A percentile compares a stretch with the other conserved stretches of the same genome.
phyloP scores from a whole-genome alignment of 768 basidiomycete genomes.

The Suillus fuscotomentosus region DNA sequence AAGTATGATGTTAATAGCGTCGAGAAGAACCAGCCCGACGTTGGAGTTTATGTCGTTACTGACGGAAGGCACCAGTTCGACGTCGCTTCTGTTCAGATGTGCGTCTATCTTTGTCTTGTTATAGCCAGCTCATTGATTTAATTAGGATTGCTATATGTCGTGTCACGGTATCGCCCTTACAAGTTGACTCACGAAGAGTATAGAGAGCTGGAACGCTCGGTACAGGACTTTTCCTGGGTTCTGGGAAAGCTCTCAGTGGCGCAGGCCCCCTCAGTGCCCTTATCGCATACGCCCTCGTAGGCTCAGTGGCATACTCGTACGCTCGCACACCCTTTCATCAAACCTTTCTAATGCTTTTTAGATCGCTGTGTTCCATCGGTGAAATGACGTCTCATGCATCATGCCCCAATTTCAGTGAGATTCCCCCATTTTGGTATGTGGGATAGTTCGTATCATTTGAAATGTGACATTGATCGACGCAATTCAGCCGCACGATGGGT shows the following conservation, averaged over 20 bases:
- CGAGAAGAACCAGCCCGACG: conserved; percentile 9
- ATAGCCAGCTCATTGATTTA: not conserved
- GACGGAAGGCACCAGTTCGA: conserved; percentile 44
- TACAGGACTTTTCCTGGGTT: conserved; percentile 73
- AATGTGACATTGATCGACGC: too few species aligned
- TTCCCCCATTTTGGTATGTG: too few species aligned
- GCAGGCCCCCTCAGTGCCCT: conserved; percentile 73
- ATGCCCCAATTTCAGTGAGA: too few species aligned
- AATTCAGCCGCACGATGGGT: too few species aligned
- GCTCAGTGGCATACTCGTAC: conserved; percentile 63
- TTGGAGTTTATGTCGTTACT: conserved; percentile 7
- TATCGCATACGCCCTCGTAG: conserved; percentile 62
- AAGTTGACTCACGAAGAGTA: too few species aligned
- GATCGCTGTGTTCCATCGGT: conserved; percentile 60
- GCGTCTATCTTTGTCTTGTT: conserved; percentile 18
- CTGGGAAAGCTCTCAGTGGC: conserved; percentile 54
- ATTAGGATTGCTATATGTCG: conserved; percentile 60
- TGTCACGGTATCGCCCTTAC: too few species aligned
- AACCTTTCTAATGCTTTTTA: conserved; percentile 21
- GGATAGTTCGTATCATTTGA: too few species aligned
- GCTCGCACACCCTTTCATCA: conserved; percentile 16
- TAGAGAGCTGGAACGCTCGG: conserved; percentile 76
- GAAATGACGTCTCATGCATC: too few species aligned
- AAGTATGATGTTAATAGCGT: conserved; percentile 2
- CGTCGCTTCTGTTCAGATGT: conserved; percentile 73